Base-by-base conservation (phyloP, 805 yeast species). In the Deakozyma indianensis region DNA sequence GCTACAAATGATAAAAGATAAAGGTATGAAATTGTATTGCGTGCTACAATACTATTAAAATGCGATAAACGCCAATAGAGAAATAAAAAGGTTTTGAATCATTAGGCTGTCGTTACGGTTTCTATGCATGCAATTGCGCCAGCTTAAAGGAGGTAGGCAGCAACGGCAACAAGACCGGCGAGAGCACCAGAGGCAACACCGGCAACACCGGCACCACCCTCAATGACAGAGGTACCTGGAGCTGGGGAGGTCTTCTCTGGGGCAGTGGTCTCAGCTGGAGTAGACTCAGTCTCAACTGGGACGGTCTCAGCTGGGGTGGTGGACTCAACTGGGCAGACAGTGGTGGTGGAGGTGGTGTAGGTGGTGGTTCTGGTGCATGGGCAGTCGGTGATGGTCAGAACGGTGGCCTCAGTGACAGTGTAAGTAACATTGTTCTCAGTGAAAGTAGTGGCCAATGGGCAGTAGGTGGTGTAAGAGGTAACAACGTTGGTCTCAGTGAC, bases 351-450 rank as follows among this genome's bases (percentile, higher is more conserved):
- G 23, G 41, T 4, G 35, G 45, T 41, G 35, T 23, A 41, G 44
- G 52, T 28, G 41, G 48, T 41, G n/a, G 50, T 45, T 21, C 38
- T 32, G 38, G 38, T 32, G 47, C 43, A 42, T 38, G 47, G 45
- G 44, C 53, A 50, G 49, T 51, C 49, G 9, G 88, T 80, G 74
- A 80, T 73, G 64, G 85, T 78, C 58, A 79, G 63, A 52, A 85
- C 79, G 62, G 85, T 78, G 49, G 84, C 75, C 56, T 63, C 77
- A 49, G 84, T 75, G 60, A 77, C 83, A 51, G 82, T 77, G 75
- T 75, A 71, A 59, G 85, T 75, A 65, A 64, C 64, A 71, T 71
- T 73, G 73, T 76, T 76, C 61, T 76, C 71, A 54, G 69, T 69
- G 48, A 81, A 56, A 48, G 71, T 65, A 55, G 90, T 82, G 48